These are phyloP conservation scores for Amniculicola lignicola DNA, from an alignment of 495 filamentous ascomycete genomes.

Conservation along the genomic window DNA sequence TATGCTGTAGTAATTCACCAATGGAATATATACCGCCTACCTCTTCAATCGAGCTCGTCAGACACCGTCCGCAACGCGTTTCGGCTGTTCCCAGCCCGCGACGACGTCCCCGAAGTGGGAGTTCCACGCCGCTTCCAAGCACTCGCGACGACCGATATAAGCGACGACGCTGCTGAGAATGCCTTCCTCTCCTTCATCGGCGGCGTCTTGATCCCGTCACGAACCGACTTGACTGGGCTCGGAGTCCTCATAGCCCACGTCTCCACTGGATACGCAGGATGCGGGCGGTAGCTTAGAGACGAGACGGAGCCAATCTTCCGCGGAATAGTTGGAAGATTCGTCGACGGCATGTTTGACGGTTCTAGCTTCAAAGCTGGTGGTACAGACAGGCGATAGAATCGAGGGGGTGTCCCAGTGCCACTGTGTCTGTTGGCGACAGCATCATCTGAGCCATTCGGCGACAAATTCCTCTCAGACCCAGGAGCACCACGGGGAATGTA, in stretches of 20 bases:
- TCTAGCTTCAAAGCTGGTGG: slow-evolving; percentile 22
- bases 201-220: slow-evolving; percentile 23
- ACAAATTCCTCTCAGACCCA: neutral
- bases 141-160: slow-evolving; percentile 12
- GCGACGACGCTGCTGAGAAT: slow-evolving; percentile 1
- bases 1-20: no score
- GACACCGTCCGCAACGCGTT: neutral
- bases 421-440: neutral
- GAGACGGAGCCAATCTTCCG: slow-evolving; percentile 2
- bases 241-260: slow-evolving; percentile 28
- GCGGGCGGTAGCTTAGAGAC: slow-evolving; percentile 8
- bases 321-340: slow-evolving; percentile 3
- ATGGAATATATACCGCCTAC: no score
- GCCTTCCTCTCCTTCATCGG: slow-evolving; percentile 9
- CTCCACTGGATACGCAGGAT: slow-evolving; percentile 16
- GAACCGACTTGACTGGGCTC: slow-evolving; percentile 27
- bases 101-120: neutral
- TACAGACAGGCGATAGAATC: slow-evolving; percentile 16
- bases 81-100: neutral
- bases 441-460: neutral
- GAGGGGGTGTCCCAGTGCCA: slow-evolving; percentile 11
- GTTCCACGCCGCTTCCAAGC: slow-evolving; percentile 18
- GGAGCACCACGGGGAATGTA: slow-evolving; percentile 6
- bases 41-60: neutral
- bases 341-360: neutral